Evolutionary conservation across 176 grass and related monocot genomes (phyloP).

Genomic region (Dactylis glomerata): DNA sequence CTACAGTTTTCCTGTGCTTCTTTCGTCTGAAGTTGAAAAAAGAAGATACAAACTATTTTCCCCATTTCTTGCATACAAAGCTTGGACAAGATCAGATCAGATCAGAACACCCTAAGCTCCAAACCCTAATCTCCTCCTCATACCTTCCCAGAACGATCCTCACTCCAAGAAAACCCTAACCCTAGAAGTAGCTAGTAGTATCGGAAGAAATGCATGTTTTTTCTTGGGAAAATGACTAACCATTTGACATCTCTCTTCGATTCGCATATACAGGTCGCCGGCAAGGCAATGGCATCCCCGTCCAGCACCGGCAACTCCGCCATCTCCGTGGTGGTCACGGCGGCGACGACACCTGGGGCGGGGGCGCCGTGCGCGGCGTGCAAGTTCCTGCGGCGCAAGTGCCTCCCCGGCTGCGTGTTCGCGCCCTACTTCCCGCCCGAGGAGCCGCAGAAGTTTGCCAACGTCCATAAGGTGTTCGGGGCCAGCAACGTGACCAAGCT

Average conservation of each 20-base stretch:
- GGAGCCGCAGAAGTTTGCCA: conserved; percentile 81
- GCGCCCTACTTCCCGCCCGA: conserved; percentile 76
- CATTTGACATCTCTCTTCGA: not conserved
- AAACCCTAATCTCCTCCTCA: conserved; percentile 41
- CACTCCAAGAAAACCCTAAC: conserved; percentile 47
- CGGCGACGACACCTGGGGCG: conserved; percentile 26
- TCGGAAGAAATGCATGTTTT: not conserved
- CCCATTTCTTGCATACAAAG: conserved; percentile 28
- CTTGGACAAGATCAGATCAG: conserved; percentile 18
- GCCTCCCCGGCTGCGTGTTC: conserved; percentile 77
- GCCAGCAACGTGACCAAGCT: conserved; percentile 85
- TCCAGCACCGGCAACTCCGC: conserved; percentile 50
- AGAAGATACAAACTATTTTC: not conserved
- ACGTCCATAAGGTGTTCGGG: conserved; percentile 82
- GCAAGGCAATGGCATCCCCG: conserved; percentile 39
- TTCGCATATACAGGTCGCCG: not conserved
- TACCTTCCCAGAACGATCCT: conserved; percentile 26
- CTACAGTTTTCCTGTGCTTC: conserved; percentile 40
- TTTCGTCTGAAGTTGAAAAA: conserved; percentile 24
- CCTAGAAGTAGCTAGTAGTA: conserved; percentile 38
- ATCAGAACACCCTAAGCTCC: not conserved
- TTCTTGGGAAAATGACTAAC: not conserved
- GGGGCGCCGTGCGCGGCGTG: conserved; percentile 68
- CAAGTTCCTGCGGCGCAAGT: conserved; percentile 75
- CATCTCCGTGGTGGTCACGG: conserved; percentile 20